phyloP scores from a whole-genome alignment of 108 stramenopile species.

The Phaeodactylum tricornutum region DNA sequence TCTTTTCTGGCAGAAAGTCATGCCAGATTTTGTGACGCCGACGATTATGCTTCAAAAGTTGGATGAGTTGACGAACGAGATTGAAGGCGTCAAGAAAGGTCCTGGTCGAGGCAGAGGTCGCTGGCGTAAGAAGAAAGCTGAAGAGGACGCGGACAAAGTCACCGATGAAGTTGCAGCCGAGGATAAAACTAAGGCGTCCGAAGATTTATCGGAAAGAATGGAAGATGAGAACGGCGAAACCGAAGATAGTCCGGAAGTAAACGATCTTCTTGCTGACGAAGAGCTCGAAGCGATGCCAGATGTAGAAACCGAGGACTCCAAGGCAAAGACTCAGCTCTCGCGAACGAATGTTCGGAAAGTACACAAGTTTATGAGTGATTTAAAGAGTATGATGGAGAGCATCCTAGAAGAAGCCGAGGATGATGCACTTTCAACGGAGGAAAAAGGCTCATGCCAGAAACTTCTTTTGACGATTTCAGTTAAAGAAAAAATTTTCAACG shows the following conservation, averaged over 20 bases:
- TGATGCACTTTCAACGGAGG: conserved; percentile 42
- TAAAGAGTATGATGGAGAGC: conserved; percentile 79
- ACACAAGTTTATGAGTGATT: conserved; percentile 72
- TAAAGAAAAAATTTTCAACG: conserved; percentile 69
- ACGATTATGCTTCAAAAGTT: conserved; percentile 58
- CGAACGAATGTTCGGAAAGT: conserved; percentile 57
- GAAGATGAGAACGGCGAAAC: conserved; percentile 12
- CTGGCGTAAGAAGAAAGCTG: conserved; percentile 14
- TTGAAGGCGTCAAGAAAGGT: conserved; percentile 19
- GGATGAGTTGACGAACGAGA: conserved; percentile 34
- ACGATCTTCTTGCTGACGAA: conserved; percentile 7
- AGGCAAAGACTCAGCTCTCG: conserved; percentile 21
- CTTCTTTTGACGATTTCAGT: conserved; percentile 70
- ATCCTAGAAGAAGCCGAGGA: conserved; percentile 73
- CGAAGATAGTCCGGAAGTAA: conserved; percentile 8
- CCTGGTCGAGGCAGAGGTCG: conserved; percentile 34
- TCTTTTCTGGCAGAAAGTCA: conserved; percentile 91
- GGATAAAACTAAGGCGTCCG: conserved; percentile 21
- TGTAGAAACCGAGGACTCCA: neutral
- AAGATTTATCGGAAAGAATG: conserved; percentile 3
- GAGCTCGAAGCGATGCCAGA: conserved; percentile 1
- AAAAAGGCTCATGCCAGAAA: conserved; percentile 62
- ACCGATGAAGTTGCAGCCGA: conserved; percentile 11
- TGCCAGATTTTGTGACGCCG: conserved; percentile 91
- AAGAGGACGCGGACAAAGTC: conserved; percentile 8